Percentiles rank a stretch among this genome's conserved stretches.
Conservation (phyloP, 805 yeast species). For the Komagataella populi region DNA sequence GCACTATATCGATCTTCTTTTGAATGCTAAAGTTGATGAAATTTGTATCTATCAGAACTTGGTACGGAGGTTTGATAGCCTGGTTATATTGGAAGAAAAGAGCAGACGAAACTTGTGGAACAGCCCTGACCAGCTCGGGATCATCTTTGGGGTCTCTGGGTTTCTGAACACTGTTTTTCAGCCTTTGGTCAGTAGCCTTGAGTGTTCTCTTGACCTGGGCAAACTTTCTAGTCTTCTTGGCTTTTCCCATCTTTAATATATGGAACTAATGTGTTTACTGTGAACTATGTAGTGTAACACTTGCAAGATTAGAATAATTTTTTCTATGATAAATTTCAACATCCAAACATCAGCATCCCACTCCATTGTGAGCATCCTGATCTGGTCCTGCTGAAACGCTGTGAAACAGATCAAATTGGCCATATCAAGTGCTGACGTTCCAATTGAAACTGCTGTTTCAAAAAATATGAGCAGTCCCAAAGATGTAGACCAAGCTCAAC, state of each 20-base stretch:
- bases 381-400: not conserved
- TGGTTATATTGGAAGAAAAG: conserved; percentile 88
- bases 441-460: not conserved
- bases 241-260: conserved; percentile 65
- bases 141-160: conserved; percentile 22
- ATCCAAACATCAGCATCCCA: not conserved
- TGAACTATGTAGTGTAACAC: not conserved
- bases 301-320: not conserved
- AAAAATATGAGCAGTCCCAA: not conserved
- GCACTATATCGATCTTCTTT: conserved; percentile 86
- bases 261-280: not conserved
- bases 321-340: not conserved
- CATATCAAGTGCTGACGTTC: not conserved
- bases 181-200: conserved; percentile 56
- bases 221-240: conserved; percentile 92
- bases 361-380: not conserved
- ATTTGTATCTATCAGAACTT: conserved; percentile 90
- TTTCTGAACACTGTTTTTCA: conserved; percentile 29
- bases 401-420: not conserved
- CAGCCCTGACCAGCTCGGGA: conserved; percentile 58
- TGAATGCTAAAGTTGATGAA: conserved; percentile 94
- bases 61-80: conserved; percentile 96
- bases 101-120: conserved; percentile 94
- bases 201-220: conserved; percentile 82
- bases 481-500: not conserved